Percentiles rank a stretch among this genome's conserved stretches.
These are phyloP conservation scores for Penicillium maclennaniae DNA, from an alignment of 495 filamentous ascomycete species.

Conservation along the genomic window DNA sequence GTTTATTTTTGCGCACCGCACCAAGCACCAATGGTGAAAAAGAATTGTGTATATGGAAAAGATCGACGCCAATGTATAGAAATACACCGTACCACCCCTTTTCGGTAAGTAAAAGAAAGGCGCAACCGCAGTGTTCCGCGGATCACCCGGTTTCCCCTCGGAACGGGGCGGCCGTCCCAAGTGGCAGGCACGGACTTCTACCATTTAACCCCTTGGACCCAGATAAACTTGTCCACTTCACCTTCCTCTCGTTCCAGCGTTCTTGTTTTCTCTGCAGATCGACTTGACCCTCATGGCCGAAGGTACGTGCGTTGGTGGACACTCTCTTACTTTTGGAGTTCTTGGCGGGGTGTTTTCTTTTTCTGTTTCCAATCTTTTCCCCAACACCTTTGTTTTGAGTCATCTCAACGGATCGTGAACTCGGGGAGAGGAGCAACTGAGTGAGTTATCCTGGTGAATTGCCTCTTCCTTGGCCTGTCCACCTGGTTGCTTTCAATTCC, in stretches of 20 bases:
- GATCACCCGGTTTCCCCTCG: conserved; percentile 7
- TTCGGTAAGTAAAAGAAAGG: conserved; percentile 4
- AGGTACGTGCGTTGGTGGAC: conserved; percentile 17
- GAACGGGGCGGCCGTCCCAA: conserved; percentile 1
- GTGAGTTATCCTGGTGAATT: background rate
- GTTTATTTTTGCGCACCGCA: conserved; percentile 5
- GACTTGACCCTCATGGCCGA: conserved; percentile 9
- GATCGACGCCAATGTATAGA: background rate
- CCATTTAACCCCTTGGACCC: background rate
- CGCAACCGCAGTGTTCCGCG: background rate
- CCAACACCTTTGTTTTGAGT: conserved; percentile 6
- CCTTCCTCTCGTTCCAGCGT: background rate
- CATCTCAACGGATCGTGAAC: conserved; percentile 3
- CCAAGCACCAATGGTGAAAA: background rate
- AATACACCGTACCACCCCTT: background rate
- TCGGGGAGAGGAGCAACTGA: background rate
- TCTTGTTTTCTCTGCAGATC: background rate
- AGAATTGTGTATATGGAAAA: background rate
- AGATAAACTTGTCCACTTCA: background rate
- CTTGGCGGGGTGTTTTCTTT: conserved; percentile 10
- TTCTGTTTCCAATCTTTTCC: conserved; percentile 8
- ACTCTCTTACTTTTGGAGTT: conserved; percentile 2
- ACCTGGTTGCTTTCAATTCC: background rate
- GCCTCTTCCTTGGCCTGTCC: background rate
- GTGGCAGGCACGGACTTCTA: background rate